Base-by-base conservation (phyloP, 2,329 filamentous ascomycete genomes). In the Diaporthe vaccinii region DNA sequence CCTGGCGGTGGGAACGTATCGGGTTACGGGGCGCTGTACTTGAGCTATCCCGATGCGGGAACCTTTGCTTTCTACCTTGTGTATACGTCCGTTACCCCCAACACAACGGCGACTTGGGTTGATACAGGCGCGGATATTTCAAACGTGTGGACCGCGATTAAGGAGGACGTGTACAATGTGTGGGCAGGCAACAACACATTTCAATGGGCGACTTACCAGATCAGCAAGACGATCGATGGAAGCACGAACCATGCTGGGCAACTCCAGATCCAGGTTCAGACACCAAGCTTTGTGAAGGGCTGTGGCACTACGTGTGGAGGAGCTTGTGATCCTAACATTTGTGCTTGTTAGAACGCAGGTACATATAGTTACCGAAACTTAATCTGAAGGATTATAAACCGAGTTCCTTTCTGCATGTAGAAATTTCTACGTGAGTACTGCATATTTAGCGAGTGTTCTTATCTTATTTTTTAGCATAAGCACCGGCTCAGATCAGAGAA, bases 221-320 rank as follows among this genome's bases (percentile, higher is more conserved):
- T 73, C 58, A 67, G 49, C 59, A 73, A 73, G 72, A 58, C 72
- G 7, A 39, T 49, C 17, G 49, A 58, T 15, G 72, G 72, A 10
- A 41, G 4, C 72, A 67, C 34, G 25, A 67, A 49, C 8, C 59
- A 68, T 34, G 72, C 72, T 22, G 72, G 72, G 59, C 59, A 68
- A n/a, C 46, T 73, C 10, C 72, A 55, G 36, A 58, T 73, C 49
- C 25, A 73, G 2, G 53, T 73, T 41, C 59, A 73, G 59, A 73
- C 59, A 12, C 72, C 72, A 12, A 46, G 12, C 5, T 73, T 73
- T 53, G 72, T 73, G 10, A 73, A 73, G 49, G 72, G 72, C 51
- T 73, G 72, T 44, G 72, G 59, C 28, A 68, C 72, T 12, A 55
- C 72, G 10, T 73, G 72, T 58, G 72, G 72, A 46, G 72, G 72